phyloP scores from a whole-genome alignment of 1,284 basidiomycete genomes.

The Ustilago hordei region DNA sequence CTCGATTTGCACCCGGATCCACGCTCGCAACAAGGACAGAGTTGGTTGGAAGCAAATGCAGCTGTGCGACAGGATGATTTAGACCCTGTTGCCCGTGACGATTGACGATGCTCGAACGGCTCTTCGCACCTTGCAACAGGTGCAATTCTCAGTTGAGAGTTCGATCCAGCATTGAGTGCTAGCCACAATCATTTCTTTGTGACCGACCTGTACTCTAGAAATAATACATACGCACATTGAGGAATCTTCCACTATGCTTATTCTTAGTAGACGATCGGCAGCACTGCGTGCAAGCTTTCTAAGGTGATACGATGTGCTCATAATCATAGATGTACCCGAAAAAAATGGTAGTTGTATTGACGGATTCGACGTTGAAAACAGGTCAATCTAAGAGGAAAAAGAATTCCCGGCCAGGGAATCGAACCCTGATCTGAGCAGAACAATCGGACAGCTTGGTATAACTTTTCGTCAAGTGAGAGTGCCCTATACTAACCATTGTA shows the following conservation, averaged over 20 bases:
- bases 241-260: not conserved
- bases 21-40: constrained; percentile 45
- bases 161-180: not conserved
- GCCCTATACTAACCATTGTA: constrained; percentile 7
- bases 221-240: not conserved
- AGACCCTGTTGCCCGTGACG: constrained; percentile 40
- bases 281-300: too few species aligned
- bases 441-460: not conserved
- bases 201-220: not conserved
- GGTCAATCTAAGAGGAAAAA: not conserved
- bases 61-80: constrained; percentile 45
- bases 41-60: constrained; percentile 54
- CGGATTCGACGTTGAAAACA: not conserved
- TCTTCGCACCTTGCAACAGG: not conserved
- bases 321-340: too few species aligned
- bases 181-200: not conserved
- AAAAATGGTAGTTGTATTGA: not conserved
- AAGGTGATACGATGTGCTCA: too few species aligned
- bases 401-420: constrained; percentile 53
- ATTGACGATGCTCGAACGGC: constrained; percentile 17
- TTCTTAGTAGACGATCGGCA: not conserved
- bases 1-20: constrained; percentile 59
- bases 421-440: constrained; percentile 55
- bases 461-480: not conserved
- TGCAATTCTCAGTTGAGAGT: not conserved